A percentile compares a stretch with the other conserved stretches of the same genome.
phyloP scores from a whole-genome alignment of 805 yeast species.

The Danielia reshetovae region DNA sequence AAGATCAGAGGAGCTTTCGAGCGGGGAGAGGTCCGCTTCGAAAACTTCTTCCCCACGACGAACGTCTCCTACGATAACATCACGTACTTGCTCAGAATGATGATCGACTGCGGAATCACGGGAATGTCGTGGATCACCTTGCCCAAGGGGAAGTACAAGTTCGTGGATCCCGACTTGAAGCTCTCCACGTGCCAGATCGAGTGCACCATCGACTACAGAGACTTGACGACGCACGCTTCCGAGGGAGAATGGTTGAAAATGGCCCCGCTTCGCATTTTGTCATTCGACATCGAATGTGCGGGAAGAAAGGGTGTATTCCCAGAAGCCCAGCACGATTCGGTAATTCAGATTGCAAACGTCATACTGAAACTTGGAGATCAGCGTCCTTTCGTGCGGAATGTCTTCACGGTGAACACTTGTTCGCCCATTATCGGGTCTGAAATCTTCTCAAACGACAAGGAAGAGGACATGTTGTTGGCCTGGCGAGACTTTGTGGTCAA shows the following conservation, averaged over 20 bases:
- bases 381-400: constrained; percentile 91
- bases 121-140: constrained; percentile 98
- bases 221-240: constrained; percentile 74
- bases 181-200: constrained; percentile 86
- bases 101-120: constrained; percentile 88
- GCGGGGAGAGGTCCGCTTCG: constrained; percentile 67
- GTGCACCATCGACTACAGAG: constrained; percentile 61
- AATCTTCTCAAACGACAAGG: constrained; percentile 69
- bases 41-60: constrained; percentile 57
- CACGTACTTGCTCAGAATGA: constrained; percentile 76
- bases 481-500: constrained; percentile 86
- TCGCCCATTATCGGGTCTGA: constrained; percentile 92
- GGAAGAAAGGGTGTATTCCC: constrained; percentile 97
- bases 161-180: constrained; percentile 37
- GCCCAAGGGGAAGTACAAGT: constrained; percentile 65
- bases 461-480: constrained; percentile 72
- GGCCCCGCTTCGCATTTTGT: constrained; percentile 89
- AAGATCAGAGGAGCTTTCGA: constrained; percentile 79
- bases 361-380: constrained; percentile 77
- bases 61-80: constrained; percentile 84
- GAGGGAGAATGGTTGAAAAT: constrained; percentile 92
- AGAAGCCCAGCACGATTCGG: constrained; percentile 89
- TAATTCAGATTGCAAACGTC: constrained; percentile 95
- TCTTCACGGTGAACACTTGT: constrained; percentile 89
- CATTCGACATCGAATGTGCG: constrained; percentile 98